These are phyloP conservation scores for Barnettozyma pratensis DNA, from an alignment of 805 yeast genomes.

Conservation along the genomic window DNA sequence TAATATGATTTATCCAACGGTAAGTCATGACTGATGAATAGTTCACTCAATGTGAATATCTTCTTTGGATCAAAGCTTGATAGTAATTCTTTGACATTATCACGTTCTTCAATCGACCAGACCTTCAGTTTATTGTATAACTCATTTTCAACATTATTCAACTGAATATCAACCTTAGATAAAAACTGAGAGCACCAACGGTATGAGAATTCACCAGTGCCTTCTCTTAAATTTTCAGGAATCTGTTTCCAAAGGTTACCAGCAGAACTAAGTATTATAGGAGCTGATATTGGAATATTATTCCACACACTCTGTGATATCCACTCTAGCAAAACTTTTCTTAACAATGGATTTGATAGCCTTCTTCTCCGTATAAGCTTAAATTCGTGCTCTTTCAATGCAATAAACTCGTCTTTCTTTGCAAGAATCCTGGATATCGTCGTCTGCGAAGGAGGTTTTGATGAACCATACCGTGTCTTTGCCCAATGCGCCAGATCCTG, in stretches of 20 bases:
- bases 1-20: constrained; percentile 55
- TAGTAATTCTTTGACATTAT: constrained; percentile 41
- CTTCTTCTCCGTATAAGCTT: constrained; percentile 42
- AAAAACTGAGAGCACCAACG: constrained; percentile 49
- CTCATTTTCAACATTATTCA: constrained; percentile 42
- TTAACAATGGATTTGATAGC: constrained; percentile 46
- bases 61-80: constrained; percentile 43
- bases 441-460: constrained; percentile 59
- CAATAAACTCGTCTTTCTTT: constrained; percentile 47
- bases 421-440: constrained; percentile 59
- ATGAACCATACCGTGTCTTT: constrained; percentile 43
- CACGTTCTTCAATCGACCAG: constrained; percentile 58
- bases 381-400: constrained; percentile 47
- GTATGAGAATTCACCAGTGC: constrained; percentile 59
- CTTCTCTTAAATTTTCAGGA: constrained; percentile 50
- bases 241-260: constrained; percentile 57
- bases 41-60: constrained; percentile 56
- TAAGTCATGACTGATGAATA: constrained; percentile 51
- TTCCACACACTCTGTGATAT: constrained; percentile 64
- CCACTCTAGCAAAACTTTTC: constrained; percentile 66
- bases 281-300: constrained; percentile 57
- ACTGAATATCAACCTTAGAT: constrained; percentile 45
- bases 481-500: constrained; percentile 64
- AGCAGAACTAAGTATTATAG: constrained; percentile 59
- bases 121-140: constrained; percentile 43